phyloP scores from a whole-genome alignment of 2,329 filamentous ascomycete species.

The Fusarium xylarioides region DNA sequence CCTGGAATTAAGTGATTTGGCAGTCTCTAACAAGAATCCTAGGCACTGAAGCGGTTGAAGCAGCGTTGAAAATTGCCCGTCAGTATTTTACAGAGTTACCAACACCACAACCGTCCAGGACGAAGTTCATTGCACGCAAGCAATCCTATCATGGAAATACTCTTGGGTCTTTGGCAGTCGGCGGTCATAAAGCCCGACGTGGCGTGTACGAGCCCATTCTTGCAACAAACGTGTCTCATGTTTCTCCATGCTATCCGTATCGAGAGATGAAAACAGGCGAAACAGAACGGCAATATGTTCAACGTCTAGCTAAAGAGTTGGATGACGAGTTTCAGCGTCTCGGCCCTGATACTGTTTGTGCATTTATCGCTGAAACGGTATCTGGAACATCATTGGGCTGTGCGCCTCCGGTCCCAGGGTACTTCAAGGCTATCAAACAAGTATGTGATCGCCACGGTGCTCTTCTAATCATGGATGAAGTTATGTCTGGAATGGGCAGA shows the following conservation, averaged over 20 bases:
- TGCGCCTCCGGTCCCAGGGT: conserved; percentile 49
- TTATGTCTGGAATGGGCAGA: conserved; percentile 76
- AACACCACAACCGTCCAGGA: conserved; percentile 15
- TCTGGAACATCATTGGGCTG: conserved; percentile 36
- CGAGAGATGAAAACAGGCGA: conserved; percentile 41
- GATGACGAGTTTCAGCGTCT: conserved; percentile 30
- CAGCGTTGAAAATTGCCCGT: conserved; percentile 32
- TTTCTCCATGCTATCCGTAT: conserved; percentile 42
- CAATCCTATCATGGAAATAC: conserved; percentile 37
- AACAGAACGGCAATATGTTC: conserved; percentile 29
- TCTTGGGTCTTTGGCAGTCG: conserved; percentile 7
- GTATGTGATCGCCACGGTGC: conserved; percentile 66
- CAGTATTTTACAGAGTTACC: conserved; percentile 35
- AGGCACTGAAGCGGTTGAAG: conserved; percentile 37
- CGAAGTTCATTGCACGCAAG: conserved; percentile 24
- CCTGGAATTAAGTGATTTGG: rapidly evolving
- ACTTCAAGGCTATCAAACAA: conserved; percentile 60
- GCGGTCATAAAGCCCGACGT: conserved; percentile 33
- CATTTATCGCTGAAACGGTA: conserved; percentile 34
- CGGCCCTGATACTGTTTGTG: conserved; percentile 29
- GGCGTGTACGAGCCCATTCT: conserved; percentile 41
- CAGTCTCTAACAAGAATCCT: neutral
- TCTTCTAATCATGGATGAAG: conserved; percentile 65
- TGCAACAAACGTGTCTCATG: conserved; percentile 39
- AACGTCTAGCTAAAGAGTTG: conserved; percentile 20